phyloP scores from a whole-genome alignment of 2,329 filamentous ascomycete species.

The Hysterium pulicare region DNA sequence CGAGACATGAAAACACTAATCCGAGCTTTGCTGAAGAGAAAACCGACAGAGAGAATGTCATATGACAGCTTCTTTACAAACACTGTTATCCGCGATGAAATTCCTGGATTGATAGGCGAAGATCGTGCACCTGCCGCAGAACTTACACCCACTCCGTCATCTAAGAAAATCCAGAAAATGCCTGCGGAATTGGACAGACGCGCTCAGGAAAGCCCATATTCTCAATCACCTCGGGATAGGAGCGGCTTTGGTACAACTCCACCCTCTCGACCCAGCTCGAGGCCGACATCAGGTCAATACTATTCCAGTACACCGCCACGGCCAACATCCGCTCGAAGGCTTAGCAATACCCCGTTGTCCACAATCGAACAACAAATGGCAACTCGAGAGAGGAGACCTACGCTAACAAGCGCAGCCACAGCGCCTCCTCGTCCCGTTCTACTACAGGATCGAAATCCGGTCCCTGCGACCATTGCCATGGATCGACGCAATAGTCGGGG shows the following conservation, averaged over 20 bases:
- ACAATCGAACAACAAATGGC: constrained; percentile 34
- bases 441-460: constrained; percentile 33
- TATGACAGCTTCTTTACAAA: constrained; percentile 85
- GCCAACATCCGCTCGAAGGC: constrained; percentile 20
- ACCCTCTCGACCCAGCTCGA: constrained; percentile 30
- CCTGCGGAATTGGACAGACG: constrained; percentile 26
- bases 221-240: constrained; percentile 30
- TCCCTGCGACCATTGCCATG: constrained; percentile 41
- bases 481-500: constrained; percentile 62
- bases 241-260: constrained; percentile 27
- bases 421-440: constrained; percentile 42
- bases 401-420: constrained; percentile 42
- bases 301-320: constrained; percentile 22
- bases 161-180: constrained; percentile 26
- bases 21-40: constrained; percentile 76
- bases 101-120: constrained; percentile 77
- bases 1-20: constrained; percentile 78
- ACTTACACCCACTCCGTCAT: constrained; percentile 17
- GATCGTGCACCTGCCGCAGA: constrained; percentile 53
- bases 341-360: constrained; percentile 32
- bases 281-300: constrained; percentile 25
- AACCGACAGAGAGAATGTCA: constrained; percentile 76
- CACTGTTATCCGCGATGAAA: constrained; percentile 67
- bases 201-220: constrained; percentile 26
- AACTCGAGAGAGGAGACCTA: constrained; percentile 43